Evolutionary conservation across 2,329 filamentous ascomycete species (phyloP).

Genomic region (Westerdykella sp.): DNA sequence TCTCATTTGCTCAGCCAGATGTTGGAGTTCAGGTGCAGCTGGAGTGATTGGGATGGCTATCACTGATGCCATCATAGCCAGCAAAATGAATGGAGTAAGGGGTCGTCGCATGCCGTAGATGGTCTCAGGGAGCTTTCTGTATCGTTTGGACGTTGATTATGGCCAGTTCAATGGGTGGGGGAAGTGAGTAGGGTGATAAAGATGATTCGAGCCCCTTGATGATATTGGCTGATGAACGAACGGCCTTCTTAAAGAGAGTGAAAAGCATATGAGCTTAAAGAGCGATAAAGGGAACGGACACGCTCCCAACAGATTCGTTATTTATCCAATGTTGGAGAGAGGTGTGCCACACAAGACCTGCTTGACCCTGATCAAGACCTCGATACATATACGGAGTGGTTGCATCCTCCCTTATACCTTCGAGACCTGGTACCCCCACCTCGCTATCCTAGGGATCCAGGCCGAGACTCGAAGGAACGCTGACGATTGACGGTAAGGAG

Average conservation of each 20-base stretch:
- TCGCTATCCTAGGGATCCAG: constrained; percentile 8
- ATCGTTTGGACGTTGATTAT: constrained; percentile 1
- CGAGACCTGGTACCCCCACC: constrained; percentile 8
- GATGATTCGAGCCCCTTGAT: constrained; percentile 4
- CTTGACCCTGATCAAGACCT: too few species aligned
- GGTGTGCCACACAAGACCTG: too few species aligned
- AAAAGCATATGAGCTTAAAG: constrained; percentile 4
- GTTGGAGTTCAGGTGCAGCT: constrained; percentile 27
- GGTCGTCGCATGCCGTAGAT: constrained; percentile 20
- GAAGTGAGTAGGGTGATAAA: background rate
- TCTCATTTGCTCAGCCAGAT: constrained; percentile 28
- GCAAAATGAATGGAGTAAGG: constrained; percentile 18
- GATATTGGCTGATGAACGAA: constrained; percentile 9
- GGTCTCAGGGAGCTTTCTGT: background rate
- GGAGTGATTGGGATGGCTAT: constrained; percentile 32
- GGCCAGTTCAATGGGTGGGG: background rate
- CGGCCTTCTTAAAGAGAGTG: constrained; percentile 10
- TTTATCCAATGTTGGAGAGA: too few species aligned
- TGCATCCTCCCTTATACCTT: constrained; percentile 3
- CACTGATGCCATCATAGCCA: constrained; percentile 21
- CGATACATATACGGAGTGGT: too few species aligned
- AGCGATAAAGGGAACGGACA: too few species aligned
- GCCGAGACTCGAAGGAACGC: constrained; percentile 15
- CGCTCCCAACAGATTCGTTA: too few species aligned
- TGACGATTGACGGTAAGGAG: constrained; percentile 27